phyloP scores from a whole-genome alignment of 1,139 yeast species.

The Kodamaea arcana region DNA sequence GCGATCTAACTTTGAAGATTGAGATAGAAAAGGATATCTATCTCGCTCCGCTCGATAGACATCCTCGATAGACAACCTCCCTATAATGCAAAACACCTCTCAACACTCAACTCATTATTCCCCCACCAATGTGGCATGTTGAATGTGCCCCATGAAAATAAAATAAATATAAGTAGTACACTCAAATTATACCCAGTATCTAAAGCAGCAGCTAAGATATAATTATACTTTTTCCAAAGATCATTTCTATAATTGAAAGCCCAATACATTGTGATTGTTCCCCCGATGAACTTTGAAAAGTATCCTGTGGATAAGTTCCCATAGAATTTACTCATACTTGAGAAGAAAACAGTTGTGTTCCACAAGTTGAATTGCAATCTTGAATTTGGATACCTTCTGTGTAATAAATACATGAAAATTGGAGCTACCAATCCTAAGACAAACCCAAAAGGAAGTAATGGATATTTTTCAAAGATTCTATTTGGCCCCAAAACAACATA shows the following conservation, averaged over 20 bases:
- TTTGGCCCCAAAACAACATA: constrained; percentile 48
- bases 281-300: constrained; percentile 43
- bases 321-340: constrained; percentile 44
- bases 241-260: constrained; percentile 32
- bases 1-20: too few relatives aligned
- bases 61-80: too few relatives aligned
- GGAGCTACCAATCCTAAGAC: constrained; percentile 39
- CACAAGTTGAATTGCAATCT: constrained; percentile 31
- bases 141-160: constrained; percentile 29
- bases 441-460: constrained; percentile 43
- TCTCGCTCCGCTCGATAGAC: background rate
- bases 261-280: constrained; percentile 45
- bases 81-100: constrained; percentile 36
- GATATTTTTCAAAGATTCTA: constrained; percentile 37
- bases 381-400: constrained; percentile 19
- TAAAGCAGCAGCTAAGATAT: constrained; percentile 46
- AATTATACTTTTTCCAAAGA: constrained; percentile 42
- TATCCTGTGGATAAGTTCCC: constrained; percentile 51
- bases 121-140: constrained; percentile 50
- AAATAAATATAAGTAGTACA: constrained; percentile 32
- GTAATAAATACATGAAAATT: constrained; percentile 25
- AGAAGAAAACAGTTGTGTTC: constrained; percentile 49
- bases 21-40: too few relatives aligned
- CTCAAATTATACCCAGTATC: constrained; percentile 48
- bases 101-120: constrained; percentile 36